Base-by-base conservation (phyloP, 129 eudicot genomes). In the Logfia minima region DNA sequence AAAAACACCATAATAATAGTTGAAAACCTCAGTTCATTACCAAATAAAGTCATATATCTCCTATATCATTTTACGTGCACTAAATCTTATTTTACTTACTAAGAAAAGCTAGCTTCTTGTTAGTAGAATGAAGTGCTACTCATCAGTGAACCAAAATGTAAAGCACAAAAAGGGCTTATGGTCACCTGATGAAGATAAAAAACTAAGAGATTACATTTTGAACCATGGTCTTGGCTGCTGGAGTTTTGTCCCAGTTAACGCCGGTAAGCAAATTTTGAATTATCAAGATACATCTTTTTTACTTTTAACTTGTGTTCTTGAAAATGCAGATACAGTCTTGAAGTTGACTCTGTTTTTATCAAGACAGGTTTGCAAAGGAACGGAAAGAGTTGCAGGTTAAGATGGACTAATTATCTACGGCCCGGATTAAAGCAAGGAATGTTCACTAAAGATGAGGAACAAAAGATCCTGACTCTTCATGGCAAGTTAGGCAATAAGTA, bases 381-480 rank as follows among this genome's bases (percentile, higher is more conserved):
- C 26, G 98, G 96, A 34, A 92, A 92, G 83, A 92, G 98, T 81
- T 92, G 98, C 77, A 88, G 98, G 81, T 77, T 92, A 82, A 81
- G 98, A 80, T 92, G 98, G 96, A 86, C 85, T 59, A 92, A 92
- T 83, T 90, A 92, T 73, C 77, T 92, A 58, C 77, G 95, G 55
- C 98, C 98, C n/a, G 96, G 96, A 56, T 80, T 92, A 56, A 92
- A 90, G 80, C 73, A 90, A 74, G 98, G 94, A 31, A 58, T 43
- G 17, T 88, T 92, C 75, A 92, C 83, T 19, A 3, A 28, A 28
- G 80, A 81, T 68, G 98, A 92, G 82, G 96, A 88, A 75, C 88
- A 88, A 23, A 75, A 67, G 4, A 76, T 92, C 53, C 53, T 88
- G 23, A 67, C 82, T 71, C 94, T 92, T 75, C 98, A 92, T 82